These are phyloP conservation scores for Eremothecium coryli DNA, from an alignment of 1,139 yeast species.

Conservation along the genomic window DNA sequence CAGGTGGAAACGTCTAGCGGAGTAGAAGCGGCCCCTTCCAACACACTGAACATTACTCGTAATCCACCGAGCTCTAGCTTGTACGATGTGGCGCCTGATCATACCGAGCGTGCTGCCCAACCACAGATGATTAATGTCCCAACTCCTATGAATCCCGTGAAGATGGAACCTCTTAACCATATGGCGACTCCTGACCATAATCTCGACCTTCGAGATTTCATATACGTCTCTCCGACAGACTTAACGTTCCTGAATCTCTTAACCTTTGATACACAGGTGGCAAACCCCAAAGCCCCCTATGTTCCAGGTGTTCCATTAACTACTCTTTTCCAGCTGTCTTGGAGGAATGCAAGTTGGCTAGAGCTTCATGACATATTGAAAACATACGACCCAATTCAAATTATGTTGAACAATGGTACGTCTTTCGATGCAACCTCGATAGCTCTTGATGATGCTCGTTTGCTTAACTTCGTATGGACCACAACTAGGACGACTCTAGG, in stretches of 20 bases:
- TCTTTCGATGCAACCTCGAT: conserved; percentile 3
- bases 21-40: neutral
- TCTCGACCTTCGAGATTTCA: conserved; percentile 8
- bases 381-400: conserved; percentile 7
- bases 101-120: neutral
- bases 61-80: neutral
- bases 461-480: conserved; percentile 11
- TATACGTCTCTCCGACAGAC: conserved; percentile 9
- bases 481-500: conserved; percentile 6
- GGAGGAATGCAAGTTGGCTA: conserved; percentile 5
- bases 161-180: neutral
- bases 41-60: neutral
- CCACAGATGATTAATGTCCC: neutral
- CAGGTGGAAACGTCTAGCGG: conserved; percentile 11
- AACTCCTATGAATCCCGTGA: neutral
- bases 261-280: conserved; percentile 4
- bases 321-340: conserved; percentile 7
- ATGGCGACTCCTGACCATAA: neutral
- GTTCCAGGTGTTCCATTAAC: conserved; percentile 2
- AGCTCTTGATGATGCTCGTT: conserved; percentile 8
- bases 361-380: conserved; percentile 6
- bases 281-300: conserved; percentile 1
- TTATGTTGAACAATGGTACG: conserved; percentile 1
- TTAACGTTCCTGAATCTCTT: conserved; percentile 7
- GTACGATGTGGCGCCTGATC: neutral